A percentile compares a stretch with the other conserved stretches of the same genome.
phyloP scores from a whole-genome alignment of 202 grass and related monocot genomes.

The Eragrostis tef region DNA sequence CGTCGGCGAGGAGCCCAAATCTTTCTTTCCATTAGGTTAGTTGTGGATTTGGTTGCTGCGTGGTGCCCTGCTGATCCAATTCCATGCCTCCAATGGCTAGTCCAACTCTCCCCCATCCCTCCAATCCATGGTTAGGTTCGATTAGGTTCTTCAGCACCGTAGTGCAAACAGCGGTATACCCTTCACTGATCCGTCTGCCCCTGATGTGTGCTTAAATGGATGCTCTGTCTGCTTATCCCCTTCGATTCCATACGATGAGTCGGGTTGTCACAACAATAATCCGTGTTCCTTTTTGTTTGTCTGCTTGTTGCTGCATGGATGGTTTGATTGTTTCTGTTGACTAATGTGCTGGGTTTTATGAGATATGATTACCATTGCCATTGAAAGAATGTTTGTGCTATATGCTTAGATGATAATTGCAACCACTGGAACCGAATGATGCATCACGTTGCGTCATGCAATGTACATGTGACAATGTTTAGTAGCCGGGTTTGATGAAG shows the following conservation, averaged over 20 bases:
- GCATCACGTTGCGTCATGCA: background rate
- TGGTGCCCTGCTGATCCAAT: too few species aligned
- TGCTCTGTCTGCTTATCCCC: background rate
- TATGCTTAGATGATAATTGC: background rate
- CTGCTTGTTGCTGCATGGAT: background rate
- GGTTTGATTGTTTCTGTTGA: background rate
- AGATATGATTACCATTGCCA: too few species aligned
- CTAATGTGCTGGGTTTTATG: background rate
- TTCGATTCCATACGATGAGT: background rate
- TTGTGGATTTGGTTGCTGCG: too few species aligned
- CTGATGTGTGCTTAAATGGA: background rate
- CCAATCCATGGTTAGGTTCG: too few species aligned
- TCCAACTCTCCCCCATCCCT: too few species aligned
- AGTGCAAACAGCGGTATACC: too few species aligned
- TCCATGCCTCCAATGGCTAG: too few species aligned
- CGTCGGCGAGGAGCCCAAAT: background rate
- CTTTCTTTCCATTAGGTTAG: background rate
- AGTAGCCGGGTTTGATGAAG: background rate
- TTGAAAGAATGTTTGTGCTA: too few species aligned
- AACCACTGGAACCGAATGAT: background rate
- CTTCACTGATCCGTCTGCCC: background rate
- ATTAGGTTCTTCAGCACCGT: too few species aligned
- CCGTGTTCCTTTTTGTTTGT: background rate
- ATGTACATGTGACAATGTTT: background rate
- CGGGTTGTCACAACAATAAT: background rate